Percentiles rank a stretch among this genome's conserved stretches.
Evolutionary conservation across 1,284 basidiomycete genomes (phyloP).

Genomic region (Ustilago loliicola): DNA sequence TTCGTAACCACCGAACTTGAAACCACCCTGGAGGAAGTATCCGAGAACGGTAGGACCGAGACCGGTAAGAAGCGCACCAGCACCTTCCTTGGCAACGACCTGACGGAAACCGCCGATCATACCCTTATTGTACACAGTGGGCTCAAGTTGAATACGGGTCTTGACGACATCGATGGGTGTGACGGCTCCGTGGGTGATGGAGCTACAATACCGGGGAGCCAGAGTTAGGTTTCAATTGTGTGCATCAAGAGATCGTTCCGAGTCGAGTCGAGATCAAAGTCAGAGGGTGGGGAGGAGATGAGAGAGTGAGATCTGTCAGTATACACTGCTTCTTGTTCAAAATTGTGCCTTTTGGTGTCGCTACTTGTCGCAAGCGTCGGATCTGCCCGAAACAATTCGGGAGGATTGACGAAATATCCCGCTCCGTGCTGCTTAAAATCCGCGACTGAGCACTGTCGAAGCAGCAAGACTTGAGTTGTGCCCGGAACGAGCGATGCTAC

Average conservation of each 20-base stretch:
- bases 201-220: no score
- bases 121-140: conserved; percentile 74
- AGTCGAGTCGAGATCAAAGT: background rate
- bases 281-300: background rate
- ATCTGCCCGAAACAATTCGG: no score
- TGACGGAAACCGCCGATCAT: conserved; percentile 70
- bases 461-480: no score
- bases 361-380: background rate
- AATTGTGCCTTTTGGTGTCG: no score
- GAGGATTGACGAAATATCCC: no score
- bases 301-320: background rate
- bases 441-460: no score
- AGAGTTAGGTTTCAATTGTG: no score
- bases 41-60: conserved; percentile 68
- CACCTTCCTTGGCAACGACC: conserved; percentile 67
- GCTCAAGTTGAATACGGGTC: conserved; percentile 94
- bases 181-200: conserved; percentile 84
- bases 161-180: conserved; percentile 74
- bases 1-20: conserved; percentile 71
- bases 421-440: no score
- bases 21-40: conserved; percentile 70
- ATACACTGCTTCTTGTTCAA: no score
- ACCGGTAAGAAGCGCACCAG: conserved; percentile 69
- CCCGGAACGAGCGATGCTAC: no score
- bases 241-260: background rate